Base-by-base conservation (phyloP, 345 rosid genomes). In the Psidium friedrichsthalianum region DNA sequence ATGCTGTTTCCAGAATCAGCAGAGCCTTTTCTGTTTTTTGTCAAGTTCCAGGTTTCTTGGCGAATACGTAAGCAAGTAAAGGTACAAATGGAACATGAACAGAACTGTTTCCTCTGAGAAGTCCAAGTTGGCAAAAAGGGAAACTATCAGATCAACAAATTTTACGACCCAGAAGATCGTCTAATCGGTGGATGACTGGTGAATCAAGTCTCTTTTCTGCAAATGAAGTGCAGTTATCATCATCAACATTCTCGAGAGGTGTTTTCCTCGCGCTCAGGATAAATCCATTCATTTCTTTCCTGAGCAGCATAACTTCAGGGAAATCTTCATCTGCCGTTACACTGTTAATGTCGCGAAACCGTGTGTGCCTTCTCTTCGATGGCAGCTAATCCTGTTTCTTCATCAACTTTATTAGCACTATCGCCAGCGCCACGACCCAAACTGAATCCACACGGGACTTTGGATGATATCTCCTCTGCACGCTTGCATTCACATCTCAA, bases 401-500 rank as follows among this genome's bases (percentile, higher is more conserved):
- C 83, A 84, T 92, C 92, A 86, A 81, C 87, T 61, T 84, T 88
- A 61, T 88, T 89, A 69, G 91, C 81, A 85, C 85, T 21, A 81
- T 85, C 88, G 29, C 83, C 90, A 84, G 84, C 36, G 42, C 84
- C 90, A 89, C 85, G 84, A 54, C 89, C 88, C 47, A 85, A n/a
- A 83, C 84, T 86, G 24, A 88, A 86, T 56, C 85, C 29, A 12
- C 90, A 87, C 87, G 84, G 59, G 69, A 86, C 69, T 87, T 54
- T 83, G 74, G 87, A 84, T 6, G 90, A 88, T 85, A 90, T 56
- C 61, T 84, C 92, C 55, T 92, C 91, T 10, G 98, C 93, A 49
- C 90, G 92, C 87, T 92, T 94, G 91, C 98, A 96, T 86, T 95
- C 98, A 87, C 99, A 97, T 90, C 99, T 97, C 91, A 96, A 88